Base-by-base conservation (phyloP, 768 basidiomycete species). In the Boletus rubescentipes region DNA sequence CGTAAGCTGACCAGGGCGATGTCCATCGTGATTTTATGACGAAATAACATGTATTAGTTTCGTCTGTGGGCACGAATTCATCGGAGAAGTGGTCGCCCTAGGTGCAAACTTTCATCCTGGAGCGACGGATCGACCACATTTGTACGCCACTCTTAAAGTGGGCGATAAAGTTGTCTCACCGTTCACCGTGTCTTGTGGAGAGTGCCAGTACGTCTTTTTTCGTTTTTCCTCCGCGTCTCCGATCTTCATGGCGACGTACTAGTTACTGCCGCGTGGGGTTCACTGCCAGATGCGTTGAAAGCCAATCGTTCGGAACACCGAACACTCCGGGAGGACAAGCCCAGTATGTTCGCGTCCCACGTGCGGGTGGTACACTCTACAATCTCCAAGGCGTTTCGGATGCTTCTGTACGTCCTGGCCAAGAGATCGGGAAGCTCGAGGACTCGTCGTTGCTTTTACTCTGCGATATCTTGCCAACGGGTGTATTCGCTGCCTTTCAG, bases 141-240 rank as follows among this genome's bases (percentile, higher is more conserved):
- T 89, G 16, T 91, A 91, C 57, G 74, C 83, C 0, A 80, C 72
- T 21, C 75, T 92, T 49, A 81, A 77, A 50, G 68, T 89, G 7
- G 89, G 89, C 6, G 86, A 92, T 65, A 87, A 83, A 62, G 86
- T 92, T 14, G 83, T 92, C 21, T 84, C 88, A 1, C 87, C 91
- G 3, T 92, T 91, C 69, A 89, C 89, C 0, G 77, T 80, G 16
- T 88, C 82, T 45, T 93, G 91, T 59, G 86, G 85, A n/a, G 89
- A 91, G 64, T 93, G 91, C 79, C 81, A 85, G 89, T 92, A 55
- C 63, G 84, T 77, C 26, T 26, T 26, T n/a, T 41, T 3, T 36
- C 36, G 6, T 32, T 15, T 11, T 4, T 32, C 26, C 10, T 10
- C 5, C 21, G n/a, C 41, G 12, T 7, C 15, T 9, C 29, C 26